Percentiles rank a stretch among this genome's conserved stretches.
Evolutionary conservation across 2,329 filamentous ascomycete species (phyloP).

Genomic region (Diaporthe vaccinii): DNA sequence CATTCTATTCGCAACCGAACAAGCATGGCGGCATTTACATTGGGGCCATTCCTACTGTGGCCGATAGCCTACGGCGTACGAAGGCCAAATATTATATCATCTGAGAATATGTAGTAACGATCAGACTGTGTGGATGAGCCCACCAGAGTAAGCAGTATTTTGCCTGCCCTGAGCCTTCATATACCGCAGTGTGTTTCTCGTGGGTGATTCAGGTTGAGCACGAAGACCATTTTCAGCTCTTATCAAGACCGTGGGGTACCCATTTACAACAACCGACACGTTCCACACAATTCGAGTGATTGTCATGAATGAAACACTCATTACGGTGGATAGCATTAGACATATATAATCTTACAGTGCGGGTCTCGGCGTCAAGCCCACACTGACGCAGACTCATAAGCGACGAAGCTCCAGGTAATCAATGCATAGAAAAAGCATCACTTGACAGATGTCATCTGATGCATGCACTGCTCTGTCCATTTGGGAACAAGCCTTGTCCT

Average conservation of each 20-base stretch:
- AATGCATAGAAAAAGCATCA: background rate
- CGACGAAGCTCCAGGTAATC: background rate
- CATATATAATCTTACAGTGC: background rate
- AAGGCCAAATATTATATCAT: no score
- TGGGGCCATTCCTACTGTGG: background rate
- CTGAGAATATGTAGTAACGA: no score
- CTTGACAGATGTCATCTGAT: conserved; percentile 5
- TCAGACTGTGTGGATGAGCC: background rate
- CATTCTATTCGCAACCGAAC: background rate
- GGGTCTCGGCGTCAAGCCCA: background rate
- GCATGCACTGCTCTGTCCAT: background rate
- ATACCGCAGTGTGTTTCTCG: background rate
- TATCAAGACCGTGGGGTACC: no score
- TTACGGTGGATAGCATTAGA: background rate
- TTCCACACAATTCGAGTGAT: background rate
- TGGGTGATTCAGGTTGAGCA: no score
- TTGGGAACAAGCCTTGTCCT: no score
- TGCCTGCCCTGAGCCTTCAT: no score
- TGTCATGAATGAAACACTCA: background rate
- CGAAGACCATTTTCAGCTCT: background rate
- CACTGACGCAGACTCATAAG: background rate
- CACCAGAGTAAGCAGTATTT: background rate
- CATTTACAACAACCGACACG: background rate
- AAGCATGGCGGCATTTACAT: background rate
- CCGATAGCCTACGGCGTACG: background rate